phyloP scores from a whole-genome alignment of 768 basidiomycete species.

The Rhizopogon vulgaris region DNA sequence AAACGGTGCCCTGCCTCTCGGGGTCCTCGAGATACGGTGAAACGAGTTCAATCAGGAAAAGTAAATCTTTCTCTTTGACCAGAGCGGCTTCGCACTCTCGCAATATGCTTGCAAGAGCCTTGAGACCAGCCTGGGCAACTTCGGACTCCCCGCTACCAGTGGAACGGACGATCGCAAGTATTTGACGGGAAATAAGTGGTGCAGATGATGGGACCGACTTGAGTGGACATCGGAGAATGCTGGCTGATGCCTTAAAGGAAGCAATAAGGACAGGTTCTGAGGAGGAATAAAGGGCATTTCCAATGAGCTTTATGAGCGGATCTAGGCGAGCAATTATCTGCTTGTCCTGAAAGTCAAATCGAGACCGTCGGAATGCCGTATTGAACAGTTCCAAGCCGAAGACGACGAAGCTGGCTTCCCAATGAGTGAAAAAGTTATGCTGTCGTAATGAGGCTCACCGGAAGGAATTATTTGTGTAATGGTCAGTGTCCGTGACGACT shows the following conservation, averaged over 20 bases:
- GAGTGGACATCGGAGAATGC: constrained; percentile 79
- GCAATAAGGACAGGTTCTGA: constrained; percentile 68
- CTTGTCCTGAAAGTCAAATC: constrained; percentile 77
- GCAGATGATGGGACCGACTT: constrained; percentile 68
- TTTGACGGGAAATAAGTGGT: constrained; percentile 79
- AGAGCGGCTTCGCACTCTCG: constrained; percentile 80
- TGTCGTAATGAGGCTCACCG: constrained; percentile 41
- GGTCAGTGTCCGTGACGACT: constrained; percentile 45
- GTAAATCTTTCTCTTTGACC: constrained; percentile 84
- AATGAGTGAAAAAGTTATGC: constrained; percentile 1
- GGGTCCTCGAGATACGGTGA: constrained; percentile 89
- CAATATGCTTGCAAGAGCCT: constrained; percentile 79
- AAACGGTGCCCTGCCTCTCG: constrained; percentile 76
- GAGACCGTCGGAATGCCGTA: constrained; percentile 78
- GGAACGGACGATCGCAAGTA: constrained; percentile 74
- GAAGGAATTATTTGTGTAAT: constrained; percentile 84
- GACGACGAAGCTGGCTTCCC: constrained; percentile 61
- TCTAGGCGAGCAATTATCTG: constrained; percentile 79
- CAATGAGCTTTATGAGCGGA: constrained; percentile 79
- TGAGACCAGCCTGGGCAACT: constrained; percentile 81
- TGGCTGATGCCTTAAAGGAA: constrained; percentile 74
- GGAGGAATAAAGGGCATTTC: constrained; percentile 87
- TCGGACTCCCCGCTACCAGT: constrained; percentile 87
- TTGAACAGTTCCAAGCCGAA: constrained; percentile 91
- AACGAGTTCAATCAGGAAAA: constrained; percentile 80